These are phyloP conservation scores for Pythium monospermum DNA, from an alignment of 352 stramenopile genomes.

Conservation along the genomic window DNA sequence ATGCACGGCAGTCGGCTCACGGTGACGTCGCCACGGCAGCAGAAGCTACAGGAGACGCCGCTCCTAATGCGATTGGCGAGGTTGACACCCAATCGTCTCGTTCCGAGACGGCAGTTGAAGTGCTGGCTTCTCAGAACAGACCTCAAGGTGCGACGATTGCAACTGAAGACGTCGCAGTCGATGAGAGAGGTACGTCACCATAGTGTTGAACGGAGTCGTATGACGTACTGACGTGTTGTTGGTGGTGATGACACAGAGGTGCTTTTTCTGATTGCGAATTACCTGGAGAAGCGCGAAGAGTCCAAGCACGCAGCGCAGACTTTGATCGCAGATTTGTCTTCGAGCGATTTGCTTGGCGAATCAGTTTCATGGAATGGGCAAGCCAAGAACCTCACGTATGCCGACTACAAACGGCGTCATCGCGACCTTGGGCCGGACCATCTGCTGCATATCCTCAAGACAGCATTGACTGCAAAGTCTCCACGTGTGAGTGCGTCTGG, in stretches of 20 bases:
- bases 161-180: neutral
- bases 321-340: conserved; percentile 61
- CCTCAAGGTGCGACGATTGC: neutral
- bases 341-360: conserved; percentile 48
- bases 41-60: no score
- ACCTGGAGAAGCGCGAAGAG: conserved; percentile 58
- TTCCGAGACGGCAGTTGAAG: no score
- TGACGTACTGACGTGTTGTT: conserved; percentile 10
- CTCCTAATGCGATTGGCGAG: no score
- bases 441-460: conserved; percentile 43
- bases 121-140: no score
- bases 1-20: no score
- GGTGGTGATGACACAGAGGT: conserved; percentile 35
- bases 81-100: no score
- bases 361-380: conserved; percentile 66
- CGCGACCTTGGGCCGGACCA: conserved; percentile 60
- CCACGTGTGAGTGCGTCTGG: conserved; percentile 2
- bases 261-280: conserved; percentile 84
- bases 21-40: no score
- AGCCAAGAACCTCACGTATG: conserved; percentile 46
- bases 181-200: neutral
- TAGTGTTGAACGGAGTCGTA: no score
- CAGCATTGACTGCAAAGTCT: conserved; percentile 14
- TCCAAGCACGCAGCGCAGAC: conserved; percentile 58
- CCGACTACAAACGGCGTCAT: conserved; percentile 73